A percentile compares a stretch with the other conserved stretches of the same genome.
Conservation (phyloP, 208 protist species). For the Leishmania arabica region DNA sequence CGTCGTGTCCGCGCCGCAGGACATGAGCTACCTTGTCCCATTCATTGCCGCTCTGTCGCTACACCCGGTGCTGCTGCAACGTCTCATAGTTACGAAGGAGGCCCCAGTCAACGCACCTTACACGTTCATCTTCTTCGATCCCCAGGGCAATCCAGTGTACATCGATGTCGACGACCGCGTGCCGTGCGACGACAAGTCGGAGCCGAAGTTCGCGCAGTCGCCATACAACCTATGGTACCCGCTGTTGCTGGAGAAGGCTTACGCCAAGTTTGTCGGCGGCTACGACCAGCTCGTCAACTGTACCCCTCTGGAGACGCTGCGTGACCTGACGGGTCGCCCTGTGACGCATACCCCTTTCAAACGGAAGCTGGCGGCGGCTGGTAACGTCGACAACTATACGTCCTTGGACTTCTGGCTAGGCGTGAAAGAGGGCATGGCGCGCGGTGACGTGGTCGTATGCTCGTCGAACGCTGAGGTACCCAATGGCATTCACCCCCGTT, state of each 20-base stretch:
- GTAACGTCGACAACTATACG: conserved; percentile 64
- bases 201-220: conserved; percentile 69
- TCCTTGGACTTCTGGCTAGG: conserved; percentile 70
- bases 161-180: conserved; percentile 87
- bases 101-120: conserved; percentile 72
- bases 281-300: conserved; percentile 83
- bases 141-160: conserved; percentile 78
- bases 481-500: conserved; percentile 81
- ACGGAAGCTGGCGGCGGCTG: conserved; percentile 66
- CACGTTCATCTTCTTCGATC: conserved; percentile 86
- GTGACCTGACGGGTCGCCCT: conserved; percentile 85
- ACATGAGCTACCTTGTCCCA: conserved; percentile 70
- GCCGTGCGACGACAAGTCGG: conserved; percentile 45
- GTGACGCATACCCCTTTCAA: conserved; percentile 81
- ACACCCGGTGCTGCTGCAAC: conserved; percentile 68
- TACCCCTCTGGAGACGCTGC: conserved; percentile 85
- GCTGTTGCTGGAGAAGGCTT: conserved; percentile 91
- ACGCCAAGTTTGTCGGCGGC: conserved; percentile 91
- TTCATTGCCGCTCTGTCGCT: conserved; percentile 77
- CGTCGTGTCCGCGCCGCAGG: conserved; percentile 47
- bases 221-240: conserved; percentile 71
- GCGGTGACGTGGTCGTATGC: conserved; percentile 78
- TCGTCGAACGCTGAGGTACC: conserved; percentile 56
- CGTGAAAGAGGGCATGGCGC: conserved; percentile 56
- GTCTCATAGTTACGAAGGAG: conserved; percentile 60